Evolutionary conservation across 2,329 filamentous ascomycete species (phyloP).

Genomic region (Cordyceps tenuipes): DNA sequence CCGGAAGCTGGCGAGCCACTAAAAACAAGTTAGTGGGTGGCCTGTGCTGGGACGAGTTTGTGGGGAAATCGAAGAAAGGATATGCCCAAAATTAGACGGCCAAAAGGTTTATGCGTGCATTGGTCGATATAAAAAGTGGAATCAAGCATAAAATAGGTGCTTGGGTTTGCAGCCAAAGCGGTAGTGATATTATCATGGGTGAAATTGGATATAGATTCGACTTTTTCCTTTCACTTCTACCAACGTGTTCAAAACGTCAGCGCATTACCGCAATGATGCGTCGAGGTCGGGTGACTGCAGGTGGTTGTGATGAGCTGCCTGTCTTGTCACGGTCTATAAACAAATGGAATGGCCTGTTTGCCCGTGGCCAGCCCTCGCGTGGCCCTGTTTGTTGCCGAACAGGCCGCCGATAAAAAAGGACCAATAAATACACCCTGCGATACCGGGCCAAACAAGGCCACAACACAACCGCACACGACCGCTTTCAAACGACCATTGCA

Average conservation of each 20-base stretch:
- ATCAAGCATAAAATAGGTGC: not conserved
- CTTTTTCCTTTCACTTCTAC: not conserved
- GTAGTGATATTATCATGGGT: not conserved
- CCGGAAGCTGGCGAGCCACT: too few species aligned
- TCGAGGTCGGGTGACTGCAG: not conserved
- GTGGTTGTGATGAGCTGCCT: not conserved
- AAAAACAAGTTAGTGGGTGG: not conserved
- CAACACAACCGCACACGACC: not conserved
- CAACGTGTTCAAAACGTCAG: not conserved
- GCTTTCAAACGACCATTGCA: not conserved
- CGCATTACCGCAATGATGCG: not conserved
- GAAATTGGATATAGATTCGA: not conserved
- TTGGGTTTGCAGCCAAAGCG: not conserved
- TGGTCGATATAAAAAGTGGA: not conserved
- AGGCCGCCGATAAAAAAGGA: not conserved
- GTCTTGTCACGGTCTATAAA: too few species aligned
- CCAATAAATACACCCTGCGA: too few species aligned
- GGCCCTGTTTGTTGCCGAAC: not conserved
- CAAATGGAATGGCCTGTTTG: not conserved
- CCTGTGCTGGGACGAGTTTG: not conserved
- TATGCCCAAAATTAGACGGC: not conserved
- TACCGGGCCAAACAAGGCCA: not conserved
- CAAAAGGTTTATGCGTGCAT: not conserved
- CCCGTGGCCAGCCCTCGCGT: not conserved
- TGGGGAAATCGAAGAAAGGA: conserved; percentile 4